Evolutionary conservation across 805 yeast genomes (phyloP), one percentile per base, ranked within the genome.

Genomic region (Candida germanica): DNA sequence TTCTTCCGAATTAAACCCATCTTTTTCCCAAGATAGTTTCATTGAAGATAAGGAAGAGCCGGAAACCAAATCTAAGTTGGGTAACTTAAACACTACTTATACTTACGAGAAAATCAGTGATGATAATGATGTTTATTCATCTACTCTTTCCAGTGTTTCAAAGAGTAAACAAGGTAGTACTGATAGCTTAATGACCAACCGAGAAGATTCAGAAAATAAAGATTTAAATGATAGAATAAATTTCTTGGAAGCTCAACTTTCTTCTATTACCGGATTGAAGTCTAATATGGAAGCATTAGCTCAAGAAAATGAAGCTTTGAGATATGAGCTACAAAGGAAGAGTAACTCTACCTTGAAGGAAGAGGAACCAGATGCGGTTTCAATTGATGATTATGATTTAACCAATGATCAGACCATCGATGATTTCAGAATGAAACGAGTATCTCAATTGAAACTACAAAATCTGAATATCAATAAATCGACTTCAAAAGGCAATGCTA

Each of bases 391-490:
- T 23, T 47, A 46, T 15, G 53, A 53, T 31, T 39, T 51, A 21
- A 48, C 54, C 7, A 41, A 44, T 18, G 54, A 47, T 4, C 50
- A 53, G 23, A 34, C 27, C 18, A 16, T 29, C 15, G 22, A 21
- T 5, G 50, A 57, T 18, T 48, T 56, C 25, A 57, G 50, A 36
- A 61, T 68, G 69, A 66, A 64, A 37, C 40, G 64, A 25, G 54
- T 64, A 3, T 65, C 70, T 4, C 69, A 65, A 39, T 49, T 66
- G 18, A 51, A 51, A 20, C 49, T 64, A 20, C 49, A 35, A 24
- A 28, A 36, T 22, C 19, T 22, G 10, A 26, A 30, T 6, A 40
- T 29, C 9, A 36, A 30, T 21, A 31, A 14, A 26, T 26, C 31
- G 13, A 28, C 31, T 20, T 41, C 13, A 18, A 14, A 16, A 19